These are phyloP conservation scores for Neurospora sp. DNA, from an alignment of 495 filamentous ascomycete genomes.

Conservation along the genomic window DNA sequence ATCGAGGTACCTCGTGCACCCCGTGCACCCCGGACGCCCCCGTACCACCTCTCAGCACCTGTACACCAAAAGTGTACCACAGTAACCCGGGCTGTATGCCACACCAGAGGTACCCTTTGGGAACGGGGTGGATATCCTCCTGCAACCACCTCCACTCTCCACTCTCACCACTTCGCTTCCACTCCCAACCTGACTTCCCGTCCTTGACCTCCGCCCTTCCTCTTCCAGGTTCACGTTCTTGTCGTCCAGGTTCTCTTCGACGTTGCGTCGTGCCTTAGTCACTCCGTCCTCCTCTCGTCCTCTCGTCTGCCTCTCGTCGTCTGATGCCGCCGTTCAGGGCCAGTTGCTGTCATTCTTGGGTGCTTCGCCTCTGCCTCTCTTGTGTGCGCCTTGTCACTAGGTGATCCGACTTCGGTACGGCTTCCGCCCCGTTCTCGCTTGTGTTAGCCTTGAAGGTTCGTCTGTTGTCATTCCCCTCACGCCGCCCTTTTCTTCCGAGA, in stretches of 20 bases:
- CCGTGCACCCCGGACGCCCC: neutral
- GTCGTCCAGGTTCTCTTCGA: neutral
- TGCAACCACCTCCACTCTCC: neutral
- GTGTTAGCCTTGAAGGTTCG: neutral
- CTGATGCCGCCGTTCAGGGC: constrained; percentile 3
- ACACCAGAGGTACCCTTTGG: neutral
- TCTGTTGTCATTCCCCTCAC: neutral
- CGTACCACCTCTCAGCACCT: neutral
- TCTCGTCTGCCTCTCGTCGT: neutral
- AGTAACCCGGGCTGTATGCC: neutral
- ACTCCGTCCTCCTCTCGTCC: neutral
- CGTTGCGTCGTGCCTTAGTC: neutral
- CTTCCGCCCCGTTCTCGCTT: neutral
- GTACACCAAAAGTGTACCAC: neutral
- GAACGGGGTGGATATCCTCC: neutral
- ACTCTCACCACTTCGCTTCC: neutral
- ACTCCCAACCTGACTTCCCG: neutral
- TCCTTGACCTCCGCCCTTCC: neutral
- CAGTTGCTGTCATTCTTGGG: constrained; percentile 6
- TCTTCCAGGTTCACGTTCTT: neutral
- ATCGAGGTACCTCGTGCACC: neutral
- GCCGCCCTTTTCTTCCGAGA: neutral
- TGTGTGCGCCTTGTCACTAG: neutral
- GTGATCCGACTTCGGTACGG: neutral
- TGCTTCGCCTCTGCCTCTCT: constrained; percentile 11